Evolutionary conservation across 225 moss, liverwort and hornwort genomes (phyloP).

Genomic region (Marchantia paleacea): DNA sequence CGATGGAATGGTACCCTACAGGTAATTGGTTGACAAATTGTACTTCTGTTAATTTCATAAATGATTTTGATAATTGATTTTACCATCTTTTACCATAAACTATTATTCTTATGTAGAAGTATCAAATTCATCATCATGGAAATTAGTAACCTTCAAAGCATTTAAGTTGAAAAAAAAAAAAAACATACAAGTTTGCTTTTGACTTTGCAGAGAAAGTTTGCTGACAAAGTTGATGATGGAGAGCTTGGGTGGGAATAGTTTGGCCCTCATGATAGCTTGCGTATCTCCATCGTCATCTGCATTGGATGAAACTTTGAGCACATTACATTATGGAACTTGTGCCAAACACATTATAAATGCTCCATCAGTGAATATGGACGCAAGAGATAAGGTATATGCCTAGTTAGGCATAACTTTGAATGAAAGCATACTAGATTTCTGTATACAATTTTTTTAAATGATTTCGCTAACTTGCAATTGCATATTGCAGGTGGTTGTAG

Average conservation of each 20-base stretch:
- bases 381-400: conserved; percentile 72
- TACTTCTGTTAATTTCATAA: too few species aligned
- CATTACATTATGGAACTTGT: conserved; percentile 92
- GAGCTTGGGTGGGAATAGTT: conserved; percentile 92
- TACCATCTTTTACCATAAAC: neutral
- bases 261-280: conserved; percentile 98
- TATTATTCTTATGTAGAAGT: neutral
- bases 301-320: conserved; percentile 91
- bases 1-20: conserved; percentile 87
- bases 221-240: conserved; percentile 97
- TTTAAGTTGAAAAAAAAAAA: too few species aligned
- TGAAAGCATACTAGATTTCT: neutral
- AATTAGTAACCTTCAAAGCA: neutral
- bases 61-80: neutral
- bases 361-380: conserved; percentile 89
- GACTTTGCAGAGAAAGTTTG: conserved; percentile 71
- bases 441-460: neutral
- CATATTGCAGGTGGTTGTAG: conserved; percentile 57
- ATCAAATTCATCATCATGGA: neutral
- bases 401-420: neutral
- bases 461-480: too few species aligned
- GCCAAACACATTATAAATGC: conserved; percentile 97
- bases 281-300: conserved; percentile 75
- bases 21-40: conserved; percentile 34
- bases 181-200: neutral